Percentiles rank a stretch among this genome's conserved stretches.
phyloP scores from a whole-genome alignment of 352 stramenopile species.

The Chrysophaeum taylorii region DNA sequence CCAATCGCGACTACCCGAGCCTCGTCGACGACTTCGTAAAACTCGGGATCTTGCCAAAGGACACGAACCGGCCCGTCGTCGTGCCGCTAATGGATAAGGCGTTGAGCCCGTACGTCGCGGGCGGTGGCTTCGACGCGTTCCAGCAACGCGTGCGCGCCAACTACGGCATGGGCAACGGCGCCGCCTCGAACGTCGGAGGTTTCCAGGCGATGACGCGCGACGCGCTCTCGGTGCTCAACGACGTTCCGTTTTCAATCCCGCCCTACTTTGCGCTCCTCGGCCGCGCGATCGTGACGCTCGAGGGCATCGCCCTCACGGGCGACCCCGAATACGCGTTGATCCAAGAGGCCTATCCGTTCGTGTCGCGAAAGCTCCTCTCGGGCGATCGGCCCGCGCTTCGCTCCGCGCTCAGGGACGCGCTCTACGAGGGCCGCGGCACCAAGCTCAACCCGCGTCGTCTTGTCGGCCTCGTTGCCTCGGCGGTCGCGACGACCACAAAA shows the following conservation, averaged over 20 bases:
- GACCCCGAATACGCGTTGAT: slow-evolving; percentile 63
- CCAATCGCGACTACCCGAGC: slow-evolving; percentile 53
- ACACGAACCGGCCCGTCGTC: slow-evolving; percentile 45
- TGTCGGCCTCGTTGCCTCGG: slow-evolving; percentile 53
- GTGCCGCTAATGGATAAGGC: slow-evolving; percentile 64
- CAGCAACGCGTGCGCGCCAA: slow-evolving; percentile 50
- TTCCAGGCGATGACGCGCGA: slow-evolving; percentile 65
- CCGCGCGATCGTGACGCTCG: slow-evolving; percentile 59
- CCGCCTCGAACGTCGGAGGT: slow-evolving; percentile 41
- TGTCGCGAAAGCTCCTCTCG: slow-evolving; percentile 48
- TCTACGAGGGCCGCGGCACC: slow-evolving; percentile 40
- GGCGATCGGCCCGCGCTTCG: slow-evolving; percentile 52
- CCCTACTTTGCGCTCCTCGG: slow-evolving; percentile 61
- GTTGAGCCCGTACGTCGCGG: slow-evolving; percentile 56
- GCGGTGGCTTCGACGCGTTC: slow-evolving; percentile 57
- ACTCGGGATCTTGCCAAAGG: slow-evolving; percentile 56
- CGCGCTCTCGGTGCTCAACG: slow-evolving; percentile 59
- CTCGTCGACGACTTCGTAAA: slow-evolving; percentile 63
- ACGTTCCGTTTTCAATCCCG: slow-evolving; percentile 64
- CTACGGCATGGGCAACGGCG: slow-evolving; percentile 53
- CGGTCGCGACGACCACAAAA: slow-evolving; percentile 35
- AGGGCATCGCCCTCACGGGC: slow-evolving; percentile 59
- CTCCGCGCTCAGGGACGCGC: slow-evolving; percentile 50
- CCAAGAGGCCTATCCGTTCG: slow-evolving; percentile 60
- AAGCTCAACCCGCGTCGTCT: slow-evolving; percentile 48